A percentile compares a stretch with the other conserved stretches of the same genome.
phyloP scores from a whole-genome alignment of 176 grass and related monocot genomes.

The Zea mays region Zm-B73-REFERENCE-NAM-5.0 NC_050097.1:1222501-1223000 shows the following conservation, averaged over 20 bases:
- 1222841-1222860: slow-evolving; percentile 98
- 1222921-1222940: background rate
- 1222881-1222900: background rate
- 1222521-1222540: background rate
- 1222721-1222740: slow-evolving; percentile 9
- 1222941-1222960: background rate
- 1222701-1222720: background rate
- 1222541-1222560: background rate
- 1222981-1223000: background rate
- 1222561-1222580: background rate
- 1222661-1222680: slow-evolving; percentile 92
- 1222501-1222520: background rate
- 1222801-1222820: slow-evolving; percentile 98
- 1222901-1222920: background rate
- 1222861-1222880: slow-evolving; percentile 13
- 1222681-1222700: slow-evolving; percentile 12
- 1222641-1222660: slow-evolving; percentile 99
- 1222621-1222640: slow-evolving; percentile 99
- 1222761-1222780: slow-evolving; percentile 96
- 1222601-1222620: slow-evolving; percentile 99
- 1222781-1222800: slow-evolving; percentile 98
- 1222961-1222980: background rate
- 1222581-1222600: slow-evolving; percentile 96
- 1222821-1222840: slow-evolving; percentile 99
- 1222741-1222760: slow-evolving; percentile 93